Evolutionary conservation across 129 eudicot species (phyloP), one percentile per base, ranked within the genome.

Genomic region (Flaveria brownii): DNA sequence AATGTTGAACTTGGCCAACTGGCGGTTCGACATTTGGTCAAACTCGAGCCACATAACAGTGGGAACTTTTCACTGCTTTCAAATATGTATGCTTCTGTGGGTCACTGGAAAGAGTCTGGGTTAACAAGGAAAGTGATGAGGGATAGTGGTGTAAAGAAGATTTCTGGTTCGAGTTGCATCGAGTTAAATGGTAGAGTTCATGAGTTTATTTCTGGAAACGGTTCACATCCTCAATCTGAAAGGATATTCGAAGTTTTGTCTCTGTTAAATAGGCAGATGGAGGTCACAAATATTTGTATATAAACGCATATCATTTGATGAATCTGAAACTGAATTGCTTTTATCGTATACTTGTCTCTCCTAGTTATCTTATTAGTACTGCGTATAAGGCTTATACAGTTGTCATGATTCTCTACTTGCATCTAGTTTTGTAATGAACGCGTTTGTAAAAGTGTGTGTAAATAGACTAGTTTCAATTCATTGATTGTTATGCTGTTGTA

Each of bases 51-150:
- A 16, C 54, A 47, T 51, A 86, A 83, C 52, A 72, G 85, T 66
- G 90, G 87, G 17, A 86, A 86, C 41, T 75, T 80, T 73, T 76
- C 81, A 0, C 83, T 83, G 61, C 55, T 83, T 65, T 83, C 87
- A 12, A 86, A 83, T 68, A 77, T 80, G 4, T 83, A 86, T 77
- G 67, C 83, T 55, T 64, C 82, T 62, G 10, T 17, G 28, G 87
- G 90, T 5, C 46, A 77, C 17, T 83, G 85, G 90, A 73, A 49
- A 3, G 70, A 86, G 22, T 80, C 85, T 26, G 77, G 90, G 47
- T 72, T 55, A 55, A 55, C 73, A 22, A 70, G 90, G 78, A 83
- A 68, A 64, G 72, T 59, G 54, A 83, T 86, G 90, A 77, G 87
- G 74, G 77, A 74, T 66, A 69, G 17, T 11, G 81, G 87, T 55